These are phyloP conservation scores for Penicillium angulare DNA, from an alignment of 495 filamentous ascomycete genomes.

Conservation along the genomic window DNA sequence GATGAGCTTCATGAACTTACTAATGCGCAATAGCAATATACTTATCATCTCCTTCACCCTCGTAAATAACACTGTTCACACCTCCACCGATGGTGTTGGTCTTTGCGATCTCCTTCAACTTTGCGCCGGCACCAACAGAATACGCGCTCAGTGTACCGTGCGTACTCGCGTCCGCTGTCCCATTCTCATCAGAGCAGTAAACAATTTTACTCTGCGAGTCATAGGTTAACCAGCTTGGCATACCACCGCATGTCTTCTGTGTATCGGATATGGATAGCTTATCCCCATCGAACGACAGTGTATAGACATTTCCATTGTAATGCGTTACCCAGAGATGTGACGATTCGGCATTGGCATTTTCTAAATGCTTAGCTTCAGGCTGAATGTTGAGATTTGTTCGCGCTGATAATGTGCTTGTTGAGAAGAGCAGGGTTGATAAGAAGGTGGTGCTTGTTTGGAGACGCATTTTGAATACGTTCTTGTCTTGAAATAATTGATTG, in stretches of 20 bases:
- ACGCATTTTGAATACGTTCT: no score
- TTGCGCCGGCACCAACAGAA: slow-evolving; percentile 18
- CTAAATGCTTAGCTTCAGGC: no score
- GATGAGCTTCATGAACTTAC: slow-evolving; percentile 31
- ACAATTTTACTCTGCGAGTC: slow-evolving; percentile 51
- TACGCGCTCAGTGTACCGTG: slow-evolving; percentile 33
- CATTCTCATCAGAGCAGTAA: slow-evolving; percentile 65
- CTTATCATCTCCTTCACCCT: slow-evolving; percentile 24
- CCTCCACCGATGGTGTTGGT: slow-evolving; percentile 32
- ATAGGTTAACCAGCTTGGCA: slow-evolving; percentile 60
- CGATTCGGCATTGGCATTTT: no score
- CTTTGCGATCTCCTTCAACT: slow-evolving; percentile 24
- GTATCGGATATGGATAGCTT: slow-evolving; percentile 39
- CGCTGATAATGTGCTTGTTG: no score
- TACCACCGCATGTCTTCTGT: slow-evolving; percentile 45
- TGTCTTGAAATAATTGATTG: no score
- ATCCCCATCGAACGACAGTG: slow-evolving; percentile 43
- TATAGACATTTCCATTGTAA: slow-evolving; percentile 58
- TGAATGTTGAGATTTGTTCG: neutral
- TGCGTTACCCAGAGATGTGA: slow-evolving; percentile 55
- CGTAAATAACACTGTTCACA: slow-evolving; percentile 41
- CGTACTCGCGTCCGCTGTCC: slow-evolving; percentile 28
- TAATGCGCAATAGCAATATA: slow-evolving; percentile 48
- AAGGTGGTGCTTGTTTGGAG: no score
- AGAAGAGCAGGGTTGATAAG: no score